phyloP scores from a whole-genome alignment of 106 monocot species.

The Dendrobium chrysotoxum region DNA sequence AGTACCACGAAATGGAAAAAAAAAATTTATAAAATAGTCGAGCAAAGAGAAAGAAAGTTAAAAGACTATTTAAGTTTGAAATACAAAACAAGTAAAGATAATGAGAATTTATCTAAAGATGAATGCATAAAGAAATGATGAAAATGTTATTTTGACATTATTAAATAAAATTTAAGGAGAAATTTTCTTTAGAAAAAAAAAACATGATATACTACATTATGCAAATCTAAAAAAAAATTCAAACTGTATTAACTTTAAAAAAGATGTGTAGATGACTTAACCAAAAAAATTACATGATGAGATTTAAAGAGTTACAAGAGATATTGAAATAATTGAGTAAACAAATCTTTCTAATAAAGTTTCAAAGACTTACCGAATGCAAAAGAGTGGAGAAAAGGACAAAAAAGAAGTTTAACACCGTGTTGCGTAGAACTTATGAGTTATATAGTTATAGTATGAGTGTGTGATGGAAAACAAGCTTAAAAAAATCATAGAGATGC shows the following conservation, averaged over 20 bases:
- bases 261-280: background rate
- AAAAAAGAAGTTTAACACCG: too few species aligned
- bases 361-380: background rate
- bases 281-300: background rate
- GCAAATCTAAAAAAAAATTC: background rate
- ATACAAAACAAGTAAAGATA: background rate
- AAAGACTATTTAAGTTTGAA: background rate
- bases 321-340: background rate
- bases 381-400: background rate
- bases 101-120: background rate
- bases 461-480: background rate
- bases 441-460: background rate
- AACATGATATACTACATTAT: background rate
- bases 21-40: too few species aligned
- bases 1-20: background rate
- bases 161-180: background rate
- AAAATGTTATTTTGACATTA: background rate
- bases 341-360: background rate
- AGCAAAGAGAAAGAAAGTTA: background rate
- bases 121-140: background rate
- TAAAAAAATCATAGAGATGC: background rate
- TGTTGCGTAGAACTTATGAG: background rate
- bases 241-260: background rate
- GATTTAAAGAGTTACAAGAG: background rate
- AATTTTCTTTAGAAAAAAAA: background rate